Conservation (phyloP, 2,329 filamentous ascomycete genomes). For the Aspergillus fumigatiaffinis region DNA sequence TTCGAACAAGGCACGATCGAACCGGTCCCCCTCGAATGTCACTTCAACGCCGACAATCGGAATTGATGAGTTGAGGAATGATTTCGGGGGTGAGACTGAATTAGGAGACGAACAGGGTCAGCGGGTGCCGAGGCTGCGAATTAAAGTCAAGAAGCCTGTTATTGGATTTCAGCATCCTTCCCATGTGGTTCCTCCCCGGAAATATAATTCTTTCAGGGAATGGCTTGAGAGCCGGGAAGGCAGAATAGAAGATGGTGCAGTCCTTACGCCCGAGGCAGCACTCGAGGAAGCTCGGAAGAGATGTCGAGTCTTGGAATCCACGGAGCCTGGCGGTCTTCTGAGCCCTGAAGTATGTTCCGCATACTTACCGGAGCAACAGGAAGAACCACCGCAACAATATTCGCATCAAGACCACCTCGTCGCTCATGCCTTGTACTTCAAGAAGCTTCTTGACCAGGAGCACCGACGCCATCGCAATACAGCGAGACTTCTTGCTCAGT, state of each 20-base stretch:
- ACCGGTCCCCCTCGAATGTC: slow-evolving; percentile 21
- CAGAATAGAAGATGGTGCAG: slow-evolving; percentile 41
- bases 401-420: slow-evolving; percentile 83
- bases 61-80: slow-evolving; percentile 10
- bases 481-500: slow-evolving; percentile 71
- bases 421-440: slow-evolving; percentile 74
- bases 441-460: slow-evolving; percentile 74
- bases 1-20: slow-evolving; percentile 23
- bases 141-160: slow-evolving; percentile 51
- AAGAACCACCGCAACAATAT: slow-evolving; percentile 75
- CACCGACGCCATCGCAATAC: slow-evolving; percentile 70
- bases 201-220: slow-evolving; percentile 56
- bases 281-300: slow-evolving; percentile 67
- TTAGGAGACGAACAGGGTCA: slow-evolving; percentile 21
- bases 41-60: slow-evolving; percentile 12
- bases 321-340: slow-evolving; percentile 69
- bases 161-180: slow-evolving; percentile 50
- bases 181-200: slow-evolving; percentile 44
- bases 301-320: slow-evolving; percentile 66
- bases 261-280: slow-evolving; percentile 57
- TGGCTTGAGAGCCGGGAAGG: slow-evolving; percentile 56
- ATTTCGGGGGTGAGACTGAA: slow-evolving; percentile 6
- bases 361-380: slow-evolving; percentile 67
- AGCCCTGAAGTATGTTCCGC: slow-evolving; percentile 66
- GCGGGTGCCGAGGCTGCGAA: slow-evolving; percentile 36